Percentiles rank a stretch among this genome's conserved stretches.
phyloP scores from a whole-genome alignment of 1,284 basidiomycete genomes.

The Clitocybe nebularis region DNA sequence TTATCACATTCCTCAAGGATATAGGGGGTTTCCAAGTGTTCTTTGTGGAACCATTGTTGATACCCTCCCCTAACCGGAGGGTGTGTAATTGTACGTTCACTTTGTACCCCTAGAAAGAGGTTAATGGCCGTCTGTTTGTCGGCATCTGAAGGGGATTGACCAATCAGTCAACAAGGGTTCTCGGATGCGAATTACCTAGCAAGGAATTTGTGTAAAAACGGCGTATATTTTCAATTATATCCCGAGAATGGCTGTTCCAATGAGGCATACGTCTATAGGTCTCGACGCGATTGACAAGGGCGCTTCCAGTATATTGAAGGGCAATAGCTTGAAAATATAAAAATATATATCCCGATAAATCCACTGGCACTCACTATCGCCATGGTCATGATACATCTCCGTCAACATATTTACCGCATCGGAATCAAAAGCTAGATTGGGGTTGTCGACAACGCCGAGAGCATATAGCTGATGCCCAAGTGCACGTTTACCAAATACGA shows the following conservation, averaged over 20 bases:
- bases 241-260: slow-evolving; percentile 97
- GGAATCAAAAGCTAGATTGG: slow-evolving; percentile 88
- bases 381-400: slow-evolving; percentile 98
- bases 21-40: slow-evolving; percentile 66
- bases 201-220: slow-evolving; percentile 97
- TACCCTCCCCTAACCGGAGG: slow-evolving; percentile 62
- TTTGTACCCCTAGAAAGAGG: slow-evolving; percentile 86
- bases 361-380: slow-evolving; percentile 68
- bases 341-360: background rate
- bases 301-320: slow-evolving; percentile 94
- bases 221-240: slow-evolving; percentile 95
- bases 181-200: slow-evolving; percentile 51
- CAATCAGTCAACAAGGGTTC: background rate
- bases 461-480: slow-evolving; percentile 96
- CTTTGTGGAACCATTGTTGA: slow-evolving; percentile 76
- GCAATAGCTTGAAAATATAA: slow-evolving; percentile 67
- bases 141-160: slow-evolving; percentile 56
- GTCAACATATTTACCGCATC: slow-evolving; percentile 97
- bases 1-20: slow-evolving; percentile 51
- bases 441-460: slow-evolving; percentile 81
- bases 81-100: slow-evolving; percentile 46
- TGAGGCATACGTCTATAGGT: slow-evolving; percentile 95
- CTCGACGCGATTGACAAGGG: slow-evolving; percentile 95
- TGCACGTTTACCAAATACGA: slow-evolving; percentile 95
- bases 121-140: slow-evolving; percentile 99